Evolutionary conservation across 176 grass and related monocot genomes (phyloP).

Genomic region (Ensete glaucum): DNA sequence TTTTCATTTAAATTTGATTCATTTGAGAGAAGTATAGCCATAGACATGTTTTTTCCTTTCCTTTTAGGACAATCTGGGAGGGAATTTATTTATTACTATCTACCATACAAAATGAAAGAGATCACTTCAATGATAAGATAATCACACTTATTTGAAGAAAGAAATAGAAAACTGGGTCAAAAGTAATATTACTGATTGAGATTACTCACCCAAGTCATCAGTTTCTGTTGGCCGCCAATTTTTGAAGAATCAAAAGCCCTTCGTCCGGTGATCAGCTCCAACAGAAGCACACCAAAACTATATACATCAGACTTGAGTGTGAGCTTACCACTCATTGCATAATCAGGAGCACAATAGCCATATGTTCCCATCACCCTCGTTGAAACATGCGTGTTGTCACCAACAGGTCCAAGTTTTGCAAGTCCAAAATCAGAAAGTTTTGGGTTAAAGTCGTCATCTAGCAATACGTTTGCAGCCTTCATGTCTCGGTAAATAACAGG

Average conservation of each 20-base stretch:
- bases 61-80: too few species aligned
- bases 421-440: slow-evolving; percentile 26
- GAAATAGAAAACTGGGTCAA: not conserved
- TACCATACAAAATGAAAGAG: too few species aligned
- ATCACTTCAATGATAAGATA: too few species aligned
- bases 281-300: slow-evolving; percentile 20
- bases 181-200: not conserved
- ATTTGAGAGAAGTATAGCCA: too few species aligned
- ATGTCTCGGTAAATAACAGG: slow-evolving; percentile 23
- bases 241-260: slow-evolving; percentile 5
- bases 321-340: slow-evolving; percentile 21
- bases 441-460: slow-evolving; percentile 18
- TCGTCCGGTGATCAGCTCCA: slow-evolving; percentile 21
- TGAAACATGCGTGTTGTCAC: slow-evolving; percentile 17
- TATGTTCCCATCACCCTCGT: slow-evolving; percentile 22
- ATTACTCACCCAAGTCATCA: slow-evolving; percentile 7
- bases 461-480: slow-evolving; percentile 20
- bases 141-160: too few species aligned
- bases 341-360: slow-evolving; percentile 23
- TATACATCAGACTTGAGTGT: slow-evolving; percentile 20
- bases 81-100: too few species aligned
- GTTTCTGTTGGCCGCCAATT: not conserved
- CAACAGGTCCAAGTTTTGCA: slow-evolving; percentile 23
- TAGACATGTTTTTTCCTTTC: too few species aligned
- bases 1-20: too few species aligned